These are phyloP conservation scores for Vinca minor DNA, from an alignment of 257 asterid genomes.

Conservation along the genomic window DNA sequence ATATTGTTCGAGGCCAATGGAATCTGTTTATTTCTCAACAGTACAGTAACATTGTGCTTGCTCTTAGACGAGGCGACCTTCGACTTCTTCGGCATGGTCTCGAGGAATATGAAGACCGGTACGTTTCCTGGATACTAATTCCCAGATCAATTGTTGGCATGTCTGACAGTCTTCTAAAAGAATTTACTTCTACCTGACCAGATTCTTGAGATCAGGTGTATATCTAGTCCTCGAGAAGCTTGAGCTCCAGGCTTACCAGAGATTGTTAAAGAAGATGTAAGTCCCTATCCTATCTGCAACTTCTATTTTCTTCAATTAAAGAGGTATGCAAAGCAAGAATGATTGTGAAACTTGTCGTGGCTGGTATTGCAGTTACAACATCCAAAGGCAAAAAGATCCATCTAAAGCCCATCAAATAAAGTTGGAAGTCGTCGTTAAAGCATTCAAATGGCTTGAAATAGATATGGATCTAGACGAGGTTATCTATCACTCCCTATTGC, in stretches of 20 bases:
- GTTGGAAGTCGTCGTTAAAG: slow-evolving; percentile 75
- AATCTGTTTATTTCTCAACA: slow-evolving; percentile 26
- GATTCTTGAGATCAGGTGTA: slow-evolving; percentile 92
- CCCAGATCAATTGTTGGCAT: not conserved
- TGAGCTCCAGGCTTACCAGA: slow-evolving; percentile 94
- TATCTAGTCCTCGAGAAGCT: slow-evolving; percentile 90
- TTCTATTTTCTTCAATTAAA: slow-evolving; percentile 5
- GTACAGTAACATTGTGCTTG: slow-evolving; percentile 72
- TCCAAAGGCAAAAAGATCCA: slow-evolving; percentile 81
- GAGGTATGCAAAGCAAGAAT: not conserved
- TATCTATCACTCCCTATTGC: slow-evolving; percentile 13
- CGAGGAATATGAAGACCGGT: slow-evolving; percentile 87
- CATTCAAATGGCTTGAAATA: slow-evolving; percentile 81
- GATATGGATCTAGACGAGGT: slow-evolving; percentile 97
- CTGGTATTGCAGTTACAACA: slow-evolving; percentile 44
- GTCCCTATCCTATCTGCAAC: slow-evolving; percentile 14
- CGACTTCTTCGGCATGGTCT: slow-evolving; percentile 80
- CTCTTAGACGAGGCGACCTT: slow-evolving; percentile 91
- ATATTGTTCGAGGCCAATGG: not conserved
- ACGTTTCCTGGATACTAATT: slow-evolving; percentile 16
- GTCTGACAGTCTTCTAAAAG: not conserved
- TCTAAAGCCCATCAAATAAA: slow-evolving; percentile 85
- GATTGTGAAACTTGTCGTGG: slow-evolving; percentile 11
- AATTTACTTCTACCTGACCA: slow-evolving; percentile 23
- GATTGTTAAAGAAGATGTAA: slow-evolving; percentile 85